Evolutionary conservation across 225 moss, liverwort and hornwort genomes (phyloP), one percentile per base, ranked within the genome.

Genomic region (Anthoceros angustus): DNA sequence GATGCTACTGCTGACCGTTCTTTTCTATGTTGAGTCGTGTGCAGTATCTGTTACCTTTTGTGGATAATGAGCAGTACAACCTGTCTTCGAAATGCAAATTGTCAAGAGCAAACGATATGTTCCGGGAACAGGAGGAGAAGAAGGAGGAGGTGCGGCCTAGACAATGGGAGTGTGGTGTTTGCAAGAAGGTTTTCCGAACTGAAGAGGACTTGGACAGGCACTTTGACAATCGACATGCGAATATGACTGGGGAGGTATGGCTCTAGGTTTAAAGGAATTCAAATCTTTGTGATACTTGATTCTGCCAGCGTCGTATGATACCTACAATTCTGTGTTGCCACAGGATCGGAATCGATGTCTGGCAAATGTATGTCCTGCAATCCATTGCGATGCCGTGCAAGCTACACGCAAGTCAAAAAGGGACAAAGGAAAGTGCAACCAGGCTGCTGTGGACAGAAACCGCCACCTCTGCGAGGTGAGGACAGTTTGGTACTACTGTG

Each of bases 341-440:
- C 85, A 98, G 95, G 75, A 64, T 67, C 76, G 89, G 64, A 86
- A 74, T 63, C 77, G 63, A 63, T 98, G 98, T 78, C 65, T 87
- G 76, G 98, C 98, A 75, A 87, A 87, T 72, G 48, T 86, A 48
- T 98, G 98, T 83, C 86, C 89, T 77, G 89, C 98, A 72, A 71
- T 98, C 69, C 98, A 98, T 79, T 98, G 98, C 77, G 92, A 98
- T 73, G 74, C 83, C 63, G 78, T 78, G 63, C 73, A 75, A 26
- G 81, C 72, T 74, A 72, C 77, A 70, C 74, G 67, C 41, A 79
- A 81, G 40, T 60, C 61, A 10, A 73, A 80, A 46, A 70, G 11
- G 67, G 74, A 64, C 63, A 87, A 72, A 42, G 70, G 74, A 72
- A 77, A 75, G 26, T 90, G 93, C 81, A 94, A 87, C 69, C 84